Conservation (phyloP, 2,329 filamentous ascomycete genomes). For the Penicillium carneum region DNA sequence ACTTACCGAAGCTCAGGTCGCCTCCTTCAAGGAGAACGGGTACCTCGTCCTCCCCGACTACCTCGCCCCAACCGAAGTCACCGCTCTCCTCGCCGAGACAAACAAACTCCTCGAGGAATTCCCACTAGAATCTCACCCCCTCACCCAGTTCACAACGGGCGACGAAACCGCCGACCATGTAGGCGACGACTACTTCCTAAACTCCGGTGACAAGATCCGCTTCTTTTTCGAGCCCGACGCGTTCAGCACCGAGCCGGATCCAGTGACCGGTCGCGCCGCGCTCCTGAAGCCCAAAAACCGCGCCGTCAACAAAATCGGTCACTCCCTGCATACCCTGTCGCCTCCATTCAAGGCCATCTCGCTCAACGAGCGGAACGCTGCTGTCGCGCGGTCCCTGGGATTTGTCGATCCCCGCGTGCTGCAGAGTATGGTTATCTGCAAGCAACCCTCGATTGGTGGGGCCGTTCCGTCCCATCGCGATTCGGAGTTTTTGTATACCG, state of each 20-base stretch:
- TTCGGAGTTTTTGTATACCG: conserved; percentile 88
- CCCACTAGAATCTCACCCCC: conserved; percentile 80
- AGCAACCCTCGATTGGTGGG: conserved; percentile 94
- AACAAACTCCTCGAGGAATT: conserved; percentile 76
- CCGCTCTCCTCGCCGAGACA: conserved; percentile 75
- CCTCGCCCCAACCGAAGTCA: conserved; percentile 70
- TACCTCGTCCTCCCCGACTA: conserved; percentile 87
- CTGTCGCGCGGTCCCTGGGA: conserved; percentile 73
- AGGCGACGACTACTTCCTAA: conserved; percentile 92
- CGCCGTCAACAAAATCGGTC: conserved; percentile 89
- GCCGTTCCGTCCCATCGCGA: conserved; percentile 92
- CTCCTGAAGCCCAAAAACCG: conserved; percentile 79
- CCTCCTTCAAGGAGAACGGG: conserved; percentile 79
- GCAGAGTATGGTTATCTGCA: conserved; percentile 98
- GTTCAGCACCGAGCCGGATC: conserved; percentile 58
- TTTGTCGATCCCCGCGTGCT: conserved; percentile 79
- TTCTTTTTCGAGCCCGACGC: conserved; percentile 99
- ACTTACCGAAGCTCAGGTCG: conserved; percentile 74
- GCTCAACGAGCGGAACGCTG: conserved; percentile 58
- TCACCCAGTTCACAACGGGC: conserved; percentile 92
- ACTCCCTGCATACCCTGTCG: conserved; percentile 75
- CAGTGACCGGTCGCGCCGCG: conserved; percentile 61
- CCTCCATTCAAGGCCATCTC: conserved; percentile 68
- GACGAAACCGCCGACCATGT: conserved; percentile 75
- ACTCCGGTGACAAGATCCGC: conserved; percentile 85